A percentile compares a stretch with the other conserved stretches of the same genome.
These are phyloP conservation scores for Teratosphaeriaceae sp. DNA, from an alignment of 2,329 filamentous ascomycete species.

Conservation along the genomic window DNA sequence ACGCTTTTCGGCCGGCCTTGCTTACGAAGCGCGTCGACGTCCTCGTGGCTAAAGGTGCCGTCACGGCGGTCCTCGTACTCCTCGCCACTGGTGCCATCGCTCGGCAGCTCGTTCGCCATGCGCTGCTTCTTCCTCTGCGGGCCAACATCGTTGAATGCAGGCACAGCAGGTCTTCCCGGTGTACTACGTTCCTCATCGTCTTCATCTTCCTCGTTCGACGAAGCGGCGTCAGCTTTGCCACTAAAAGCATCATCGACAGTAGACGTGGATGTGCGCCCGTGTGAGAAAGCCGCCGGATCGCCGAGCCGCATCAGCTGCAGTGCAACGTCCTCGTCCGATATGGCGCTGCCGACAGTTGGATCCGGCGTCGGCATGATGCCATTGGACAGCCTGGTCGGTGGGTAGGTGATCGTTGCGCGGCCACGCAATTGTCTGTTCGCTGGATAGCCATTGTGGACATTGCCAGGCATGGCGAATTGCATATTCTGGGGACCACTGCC, in stretches of 20 bases:
- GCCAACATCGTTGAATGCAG: conserved; percentile 22
- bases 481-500: conserved; percentile 24
- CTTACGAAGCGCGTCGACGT: conserved; percentile 41
- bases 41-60: conserved; percentile 47
- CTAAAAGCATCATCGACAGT: conserved; percentile 92
- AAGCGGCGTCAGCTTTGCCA: conserved; percentile 76
- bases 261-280: conserved; percentile 86
- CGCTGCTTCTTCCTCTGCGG: conserved; percentile 31
- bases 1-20: conserved; percentile 37
- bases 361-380: conserved; percentile 84
- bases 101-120: conserved; percentile 44
- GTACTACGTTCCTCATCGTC: conserved; percentile 76
- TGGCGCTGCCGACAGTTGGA: conserved; percentile 92
- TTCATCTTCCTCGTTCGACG: conserved; percentile 61
- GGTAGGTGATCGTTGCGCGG: conserved; percentile 31
- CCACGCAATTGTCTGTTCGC: conserved; percentile 52
- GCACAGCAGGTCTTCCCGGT: conserved; percentile 38
- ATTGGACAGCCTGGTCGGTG: conserved; percentile 35
- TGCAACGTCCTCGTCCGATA: conserved; percentile 96
- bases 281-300: conserved; percentile 87
- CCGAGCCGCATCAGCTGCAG: conserved; percentile 94
- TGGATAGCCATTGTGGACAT: conserved; percentile 13
- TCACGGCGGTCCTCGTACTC: conserved; percentile 49
- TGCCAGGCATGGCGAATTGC: conserved; percentile 17
- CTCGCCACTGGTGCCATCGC: conserved; percentile 56